Percentiles rank a stretch among this genome's conserved stretches.
Evolutionary conservation across 2,329 filamentous ascomycete genomes (phyloP).

Genomic region (Trematosphaeria pertusa): DNA sequence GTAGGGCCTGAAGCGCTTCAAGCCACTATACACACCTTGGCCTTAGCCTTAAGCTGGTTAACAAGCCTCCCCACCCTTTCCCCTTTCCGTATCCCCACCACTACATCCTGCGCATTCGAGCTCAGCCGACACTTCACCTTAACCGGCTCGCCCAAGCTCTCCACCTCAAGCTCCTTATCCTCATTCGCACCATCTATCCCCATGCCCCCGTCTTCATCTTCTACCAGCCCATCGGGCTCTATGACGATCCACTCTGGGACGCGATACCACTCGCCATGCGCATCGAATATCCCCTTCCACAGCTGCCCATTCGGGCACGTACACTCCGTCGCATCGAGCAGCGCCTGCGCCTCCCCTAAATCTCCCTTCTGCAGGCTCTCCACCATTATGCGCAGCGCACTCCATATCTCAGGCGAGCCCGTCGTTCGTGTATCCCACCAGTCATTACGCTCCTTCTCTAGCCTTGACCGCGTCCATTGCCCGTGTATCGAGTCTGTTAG

Average conservation of each 20-base stretch:
- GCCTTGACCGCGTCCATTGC: slow-evolving; percentile 63
- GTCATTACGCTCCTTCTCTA: slow-evolving; percentile 75
- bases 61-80: slow-evolving; percentile 70
- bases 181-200: slow-evolving; percentile 22
- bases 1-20: too few relatives aligned
- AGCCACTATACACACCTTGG: neutral
- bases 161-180: slow-evolving; percentile 25
- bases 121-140: slow-evolving; percentile 48
- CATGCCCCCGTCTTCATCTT: slow-evolving; percentile 29
- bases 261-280: slow-evolving; percentile 51
- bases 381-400: slow-evolving; percentile 71
- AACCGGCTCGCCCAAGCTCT: slow-evolving; percentile 27
- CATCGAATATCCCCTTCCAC: slow-evolving; percentile 54
- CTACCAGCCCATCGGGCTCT: slow-evolving; percentile 51
- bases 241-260: slow-evolving; percentile 55
- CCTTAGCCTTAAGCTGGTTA: slow-evolving; percentile 68
- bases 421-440: slow-evolving; percentile 93
- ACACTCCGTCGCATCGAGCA: slow-evolving; percentile 76
- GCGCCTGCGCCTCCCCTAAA: slow-evolving; percentile 70
- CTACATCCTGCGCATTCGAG: slow-evolving; percentile 46
- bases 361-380: slow-evolving; percentile 67
- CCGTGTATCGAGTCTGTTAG: slow-evolving; percentile 26
- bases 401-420: slow-evolving; percentile 80
- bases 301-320: slow-evolving; percentile 53
- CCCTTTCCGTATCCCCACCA: slow-evolving; percentile 42